A percentile compares a stretch with the other conserved stretches of the same genome.
phyloP scores from a whole-genome alignment of 371 early-diverging fungal genomes.

The Mortierella sp. region DNA sequence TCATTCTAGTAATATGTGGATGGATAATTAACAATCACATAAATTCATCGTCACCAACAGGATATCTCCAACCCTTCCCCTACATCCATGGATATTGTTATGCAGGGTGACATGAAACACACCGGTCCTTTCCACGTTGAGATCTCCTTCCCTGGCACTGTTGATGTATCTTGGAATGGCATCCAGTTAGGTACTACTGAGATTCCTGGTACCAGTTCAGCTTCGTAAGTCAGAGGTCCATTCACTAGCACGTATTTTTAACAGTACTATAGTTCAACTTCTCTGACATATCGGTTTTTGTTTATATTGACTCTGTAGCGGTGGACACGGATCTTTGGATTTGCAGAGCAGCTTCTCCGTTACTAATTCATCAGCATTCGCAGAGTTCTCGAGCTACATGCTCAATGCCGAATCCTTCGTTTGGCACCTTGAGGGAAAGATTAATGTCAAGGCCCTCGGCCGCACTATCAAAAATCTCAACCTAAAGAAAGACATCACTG shows the following conservation, averaged over 20 bases:
- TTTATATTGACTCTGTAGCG: slow-evolving; percentile 23
- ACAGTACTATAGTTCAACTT: not conserved
- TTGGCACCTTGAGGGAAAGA: slow-evolving; percentile 67
- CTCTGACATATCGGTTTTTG: not conserved
- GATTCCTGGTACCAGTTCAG: slow-evolving; percentile 59
- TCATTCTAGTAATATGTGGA: not conserved
- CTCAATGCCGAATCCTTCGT: slow-evolving; percentile 66
- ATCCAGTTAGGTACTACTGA: slow-evolving; percentile 61
- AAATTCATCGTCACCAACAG: not conserved
- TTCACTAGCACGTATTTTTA: not conserved
- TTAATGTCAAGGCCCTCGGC: slow-evolving; percentile 70
- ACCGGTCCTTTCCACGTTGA: slow-evolving; percentile 72
- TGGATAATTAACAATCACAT: not conserved
- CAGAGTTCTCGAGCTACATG: slow-evolving; percentile 66
- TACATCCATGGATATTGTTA: slow-evolving; percentile 59
- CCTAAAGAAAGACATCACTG: slow-evolving; percentile 52
- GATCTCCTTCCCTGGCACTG: slow-evolving; percentile 65
- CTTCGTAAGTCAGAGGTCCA: slow-evolving; percentile 34
- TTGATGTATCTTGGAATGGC: slow-evolving; percentile 67
- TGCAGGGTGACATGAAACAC: slow-evolving; percentile 64
- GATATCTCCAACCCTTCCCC: slow-evolving; percentile 30
- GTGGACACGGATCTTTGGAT: slow-evolving; percentile 63
- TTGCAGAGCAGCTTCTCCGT: slow-evolving; percentile 64
- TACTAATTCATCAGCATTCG: slow-evolving; percentile 59
- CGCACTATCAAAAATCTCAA: slow-evolving; percentile 62